Evolutionary conservation across 768 basidiomycete genomes (phyloP).

Genomic region (Boletus edulis): DNA sequence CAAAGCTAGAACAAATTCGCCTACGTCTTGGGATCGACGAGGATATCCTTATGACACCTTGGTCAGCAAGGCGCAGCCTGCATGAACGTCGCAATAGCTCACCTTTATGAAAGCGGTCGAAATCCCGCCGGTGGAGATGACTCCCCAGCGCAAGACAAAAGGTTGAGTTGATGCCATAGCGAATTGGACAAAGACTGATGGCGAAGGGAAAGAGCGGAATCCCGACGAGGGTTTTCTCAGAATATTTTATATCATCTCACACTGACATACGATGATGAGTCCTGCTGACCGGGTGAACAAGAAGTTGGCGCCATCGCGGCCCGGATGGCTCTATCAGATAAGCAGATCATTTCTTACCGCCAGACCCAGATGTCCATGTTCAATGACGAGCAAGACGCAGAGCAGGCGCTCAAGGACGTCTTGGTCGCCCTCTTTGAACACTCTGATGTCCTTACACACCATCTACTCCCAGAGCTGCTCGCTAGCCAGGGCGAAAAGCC

Average conservation of each 20-base stretch:
- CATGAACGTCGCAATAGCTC: conserved; percentile 2
- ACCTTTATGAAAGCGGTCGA: conserved; percentile 69
- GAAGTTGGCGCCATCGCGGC: not conserved
- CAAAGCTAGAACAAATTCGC: conserved; percentile 21
- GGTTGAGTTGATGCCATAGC: conserved; percentile 30
- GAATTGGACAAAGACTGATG: not conserved
- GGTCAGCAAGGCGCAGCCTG: not conserved
- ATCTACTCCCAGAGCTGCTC: conserved; percentile 55
- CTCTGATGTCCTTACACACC: conserved; percentile 52
- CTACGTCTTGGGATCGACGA: conserved; percentile 73
- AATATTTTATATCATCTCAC: conserved; percentile 2
- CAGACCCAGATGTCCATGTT: conserved; percentile 1
- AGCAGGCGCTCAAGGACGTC: conserved; percentile 28
- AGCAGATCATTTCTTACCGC: not conserved
- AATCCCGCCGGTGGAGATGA: conserved; percentile 81
- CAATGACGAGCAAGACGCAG: not conserved
- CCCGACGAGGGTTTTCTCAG: not conserved
- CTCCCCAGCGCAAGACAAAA: conserved; percentile 72
- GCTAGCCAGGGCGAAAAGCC: conserved; percentile 21
- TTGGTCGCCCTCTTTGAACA: conserved; percentile 61
- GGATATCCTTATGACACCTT: conserved; percentile 54
- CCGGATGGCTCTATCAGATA: conserved; percentile 5
- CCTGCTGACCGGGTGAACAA: conserved; percentile 8
- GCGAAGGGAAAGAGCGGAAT: not conserved
- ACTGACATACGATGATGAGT: not conserved